These are phyloP conservation scores for Phaeosphaeriaceae sp. DNA, from an alignment of 2,329 filamentous ascomycete species.

Conservation along the genomic window DNA sequence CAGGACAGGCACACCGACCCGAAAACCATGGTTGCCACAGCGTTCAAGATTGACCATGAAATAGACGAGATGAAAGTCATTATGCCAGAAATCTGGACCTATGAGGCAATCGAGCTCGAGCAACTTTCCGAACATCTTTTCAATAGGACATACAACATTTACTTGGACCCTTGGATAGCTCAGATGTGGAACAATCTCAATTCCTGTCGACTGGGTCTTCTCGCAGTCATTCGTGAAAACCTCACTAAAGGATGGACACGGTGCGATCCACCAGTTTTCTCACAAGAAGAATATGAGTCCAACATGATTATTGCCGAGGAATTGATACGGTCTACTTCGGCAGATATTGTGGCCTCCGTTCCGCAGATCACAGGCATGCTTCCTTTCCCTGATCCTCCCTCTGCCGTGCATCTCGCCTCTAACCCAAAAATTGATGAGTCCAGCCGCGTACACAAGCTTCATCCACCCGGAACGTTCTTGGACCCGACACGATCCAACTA, in stretches of 20 bases:
- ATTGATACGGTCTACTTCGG: slow-evolving; percentile 15
- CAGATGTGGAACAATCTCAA: slow-evolving; percentile 43
- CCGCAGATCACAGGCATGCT: slow-evolving; percentile 40
- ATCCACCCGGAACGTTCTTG: slow-evolving; percentile 31
- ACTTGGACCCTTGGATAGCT: slow-evolving; percentile 37
- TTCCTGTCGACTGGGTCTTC: slow-evolving; percentile 29
- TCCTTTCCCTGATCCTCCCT: slow-evolving; percentile 22
- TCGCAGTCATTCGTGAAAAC: slow-evolving; percentile 26
- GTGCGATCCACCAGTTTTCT: slow-evolving; percentile 20
- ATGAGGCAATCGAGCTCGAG: slow-evolving; percentile 24
- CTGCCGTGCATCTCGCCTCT: background rate
- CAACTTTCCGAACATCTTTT: slow-evolving; percentile 21
- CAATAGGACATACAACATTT: slow-evolving; percentile 36
- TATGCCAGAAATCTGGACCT: slow-evolving; percentile 33
- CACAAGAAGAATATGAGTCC: slow-evolving; percentile 6
- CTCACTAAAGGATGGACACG: slow-evolving; percentile 19
- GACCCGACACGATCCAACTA: slow-evolving; percentile 27
- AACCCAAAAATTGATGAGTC: background rate
- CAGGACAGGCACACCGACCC: slow-evolving; percentile 25
- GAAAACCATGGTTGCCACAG: slow-evolving; percentile 16
- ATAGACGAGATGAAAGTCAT: slow-evolving; percentile 28
- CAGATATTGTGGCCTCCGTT: slow-evolving; percentile 30
- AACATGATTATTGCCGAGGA: slow-evolving; percentile 19
- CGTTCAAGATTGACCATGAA: slow-evolving; percentile 24
- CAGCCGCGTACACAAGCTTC: slow-evolving; percentile 14